Percentiles rank a stretch among this genome's conserved stretches.
Evolutionary conservation across 352 stramenopile species (phyloP).

Genomic region (Blastocystis sp.): DNA sequence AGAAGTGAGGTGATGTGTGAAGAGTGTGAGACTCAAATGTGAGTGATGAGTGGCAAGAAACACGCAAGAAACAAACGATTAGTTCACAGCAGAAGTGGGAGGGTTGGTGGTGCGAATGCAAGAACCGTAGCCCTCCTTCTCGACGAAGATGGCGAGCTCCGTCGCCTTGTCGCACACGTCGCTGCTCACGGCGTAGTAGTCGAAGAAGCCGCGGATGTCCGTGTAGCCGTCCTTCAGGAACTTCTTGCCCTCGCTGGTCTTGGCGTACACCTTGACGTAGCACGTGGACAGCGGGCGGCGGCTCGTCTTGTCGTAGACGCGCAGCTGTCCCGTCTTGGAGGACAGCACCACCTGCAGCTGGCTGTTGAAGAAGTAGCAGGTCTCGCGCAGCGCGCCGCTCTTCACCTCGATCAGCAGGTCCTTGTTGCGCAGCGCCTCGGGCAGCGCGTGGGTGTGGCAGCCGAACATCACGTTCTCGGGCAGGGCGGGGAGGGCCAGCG

Average conservation of each 20-base stretch:
- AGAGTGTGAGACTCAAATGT: too few relatives aligned
- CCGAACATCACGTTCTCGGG: not conserved
- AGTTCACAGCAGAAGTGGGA: slow-evolving; percentile 19
- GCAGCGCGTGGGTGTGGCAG: slow-evolving; percentile 71
- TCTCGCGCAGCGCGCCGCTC: slow-evolving; percentile 72
- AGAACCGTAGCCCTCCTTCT: slow-evolving; percentile 55
- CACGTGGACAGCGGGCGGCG: slow-evolving; percentile 73
- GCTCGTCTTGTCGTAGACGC: slow-evolving; percentile 73
- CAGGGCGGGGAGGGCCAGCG: slow-evolving; percentile 70
- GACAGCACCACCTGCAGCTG: slow-evolving; percentile 72
- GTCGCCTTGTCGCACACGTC: slow-evolving; percentile 25
- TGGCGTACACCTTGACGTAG: slow-evolving; percentile 79
- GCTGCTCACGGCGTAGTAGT: slow-evolving; percentile 73
- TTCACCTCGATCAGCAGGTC: slow-evolving; percentile 75
- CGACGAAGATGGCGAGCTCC: slow-evolving; percentile 54
- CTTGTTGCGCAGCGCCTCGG: slow-evolving; percentile 70
- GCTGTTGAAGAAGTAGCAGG: slow-evolving; percentile 75
- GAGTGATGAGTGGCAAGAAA: too few relatives aligned
- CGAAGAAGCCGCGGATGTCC: slow-evolving; percentile 77
- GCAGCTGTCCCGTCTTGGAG: slow-evolving; percentile 73
- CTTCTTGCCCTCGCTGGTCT: slow-evolving; percentile 70
- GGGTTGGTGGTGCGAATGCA: slow-evolving; percentile 31
- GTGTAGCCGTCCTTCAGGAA: slow-evolving; percentile 83
- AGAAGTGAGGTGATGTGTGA: too few relatives aligned
- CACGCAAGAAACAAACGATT: too few relatives aligned